Conservation (phyloP, 1,139 yeast genomes). For the Saccharomyces hybrid region DNA sequence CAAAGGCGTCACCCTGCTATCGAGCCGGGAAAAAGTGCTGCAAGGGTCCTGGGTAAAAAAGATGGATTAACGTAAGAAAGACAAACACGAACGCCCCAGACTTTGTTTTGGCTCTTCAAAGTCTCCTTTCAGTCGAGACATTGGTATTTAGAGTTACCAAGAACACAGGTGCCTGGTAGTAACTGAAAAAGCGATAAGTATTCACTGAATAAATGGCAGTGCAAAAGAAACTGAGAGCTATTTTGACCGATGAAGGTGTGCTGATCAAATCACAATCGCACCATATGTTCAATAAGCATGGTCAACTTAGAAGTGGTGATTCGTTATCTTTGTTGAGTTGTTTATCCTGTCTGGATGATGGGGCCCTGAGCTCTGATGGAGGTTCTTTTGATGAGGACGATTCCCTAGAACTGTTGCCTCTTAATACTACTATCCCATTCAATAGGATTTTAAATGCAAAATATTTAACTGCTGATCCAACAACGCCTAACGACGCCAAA, state of each 20-base stretch:
- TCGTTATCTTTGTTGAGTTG: conserved; percentile 1
- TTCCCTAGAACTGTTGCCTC: not conserved
- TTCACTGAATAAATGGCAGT: not conserved
- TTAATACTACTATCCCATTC: conserved; percentile 1
- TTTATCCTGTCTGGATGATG: conserved; percentile 1
- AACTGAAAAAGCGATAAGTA: not conserved
- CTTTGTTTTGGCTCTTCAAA: not conserved
- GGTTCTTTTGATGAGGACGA: conserved; percentile 1
- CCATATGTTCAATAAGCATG: not conserved
- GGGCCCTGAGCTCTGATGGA: conserved; percentile 2
- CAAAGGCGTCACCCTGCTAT: not conserved
- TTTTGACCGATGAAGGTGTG: conserved; percentile 3
- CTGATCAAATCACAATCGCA: conserved; percentile 3
- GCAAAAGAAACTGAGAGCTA: conserved; percentile 2
- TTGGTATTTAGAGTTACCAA: not conserved
- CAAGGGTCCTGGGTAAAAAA: not conserved
- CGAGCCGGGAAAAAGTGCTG: not conserved
- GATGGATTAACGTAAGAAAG: not conserved
- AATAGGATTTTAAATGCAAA: conserved; percentile 3
- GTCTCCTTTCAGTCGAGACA: not conserved
- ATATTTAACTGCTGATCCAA: not conserved
- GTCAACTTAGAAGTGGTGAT: not conserved
- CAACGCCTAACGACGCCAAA: not conserved
- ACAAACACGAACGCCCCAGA: not conserved
- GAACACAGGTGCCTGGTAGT: not conserved